phyloP scores from a whole-genome alignment of 306 rosid species.

The Sicyos baderoa region DNA sequence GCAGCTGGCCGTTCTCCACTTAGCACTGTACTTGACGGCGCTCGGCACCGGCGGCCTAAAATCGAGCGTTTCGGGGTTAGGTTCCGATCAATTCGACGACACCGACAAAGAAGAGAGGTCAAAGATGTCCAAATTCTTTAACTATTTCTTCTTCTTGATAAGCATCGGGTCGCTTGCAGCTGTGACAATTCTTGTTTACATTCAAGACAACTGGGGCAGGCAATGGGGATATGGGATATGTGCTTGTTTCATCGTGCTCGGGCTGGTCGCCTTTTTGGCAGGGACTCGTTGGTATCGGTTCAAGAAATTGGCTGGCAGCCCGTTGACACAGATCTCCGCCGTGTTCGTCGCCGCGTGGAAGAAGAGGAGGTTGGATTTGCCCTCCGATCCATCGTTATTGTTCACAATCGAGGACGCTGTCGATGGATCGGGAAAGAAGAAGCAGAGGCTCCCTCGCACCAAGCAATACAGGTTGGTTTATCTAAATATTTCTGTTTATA shows the following conservation, averaged over 20 bases:
- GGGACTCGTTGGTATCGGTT: constrained; percentile 68
- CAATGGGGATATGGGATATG: constrained; percentile 84
- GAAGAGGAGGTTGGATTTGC: constrained; percentile 44
- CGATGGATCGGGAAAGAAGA: constrained; percentile 30
- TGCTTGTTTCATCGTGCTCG: constrained; percentile 40
- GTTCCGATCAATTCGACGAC: constrained; percentile 81
- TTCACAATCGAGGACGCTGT: constrained; percentile 37
- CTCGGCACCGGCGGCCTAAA: constrained; percentile 83
- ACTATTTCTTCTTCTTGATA: constrained; percentile 83
- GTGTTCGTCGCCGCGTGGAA: constrained; percentile 63
- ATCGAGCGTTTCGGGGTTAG: constrained; percentile 79
- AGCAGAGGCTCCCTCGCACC: constrained; percentile 55
- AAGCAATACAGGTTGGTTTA: constrained; percentile 48
- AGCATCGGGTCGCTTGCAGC: constrained; percentile 69
- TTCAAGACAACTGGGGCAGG: constrained; percentile 64
- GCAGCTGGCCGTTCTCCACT: constrained; percentile 45
- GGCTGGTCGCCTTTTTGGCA: constrained; percentile 41
- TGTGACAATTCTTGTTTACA: constrained; percentile 58
- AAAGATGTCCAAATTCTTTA: constrained; percentile 57
- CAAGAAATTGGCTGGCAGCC: constrained; percentile 70
- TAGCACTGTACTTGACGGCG: constrained; percentile 61
- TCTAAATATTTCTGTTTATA: neutral
- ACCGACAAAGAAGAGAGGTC: constrained; percentile 37
- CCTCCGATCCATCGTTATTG: constrained; percentile 40
- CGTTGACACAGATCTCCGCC: constrained; percentile 58